Evolutionary conservation across 192 early-diverging fungal genomes (phyloP), one percentile per base, ranked within the genome.

Genomic region (Jimgerdemannia flammicorona): DNA sequence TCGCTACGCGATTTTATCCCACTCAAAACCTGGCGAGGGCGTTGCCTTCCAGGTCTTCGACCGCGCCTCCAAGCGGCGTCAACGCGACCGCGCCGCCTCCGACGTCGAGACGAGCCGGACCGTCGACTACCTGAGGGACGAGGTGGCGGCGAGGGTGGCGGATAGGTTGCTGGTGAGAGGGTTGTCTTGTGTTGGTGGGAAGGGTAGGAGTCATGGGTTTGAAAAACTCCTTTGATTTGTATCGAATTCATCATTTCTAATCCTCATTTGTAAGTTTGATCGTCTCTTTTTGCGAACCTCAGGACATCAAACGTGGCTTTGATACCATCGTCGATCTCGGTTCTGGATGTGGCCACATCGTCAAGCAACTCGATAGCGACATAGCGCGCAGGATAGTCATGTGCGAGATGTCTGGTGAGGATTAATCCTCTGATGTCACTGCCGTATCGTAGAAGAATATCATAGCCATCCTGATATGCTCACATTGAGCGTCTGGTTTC

Each of bases 41-140:
- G 70, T 77, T 3, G 78, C 79, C 18, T 88, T 87, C 78, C 69
- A 88, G 64, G 90, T 98, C 42, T 98, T 98, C 83, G 88, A 98
- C 81, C 90, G 95, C 64, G 73, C 80, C 2, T 85, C 86, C 54
- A 98, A 98, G 82, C 83, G 81, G 14, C 67, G 85, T 44, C 97
- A 98, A 81, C 89, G 91, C 66, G 89, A 95, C 75, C 87, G 94
- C 14, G 90, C 94, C 11, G 91, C 91, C 0, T 71, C 79, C 3
- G 79, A 93, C 77, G 64, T 69, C 64, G 74, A 76, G 66, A 70
- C 86, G 20, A 92, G 90, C 74, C 90, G 91, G 4, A 81, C 89
- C 41, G 92, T 92, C 4, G 97, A 99, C 81, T 99, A 99, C 79
- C 84, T 99, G 49, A 91, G 91, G 69, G 95, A 99, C 83, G 96